Evolutionary conservation across 495 filamentous ascomycete species (phyloP).

Genomic region (Neurospora discreta): DNA sequence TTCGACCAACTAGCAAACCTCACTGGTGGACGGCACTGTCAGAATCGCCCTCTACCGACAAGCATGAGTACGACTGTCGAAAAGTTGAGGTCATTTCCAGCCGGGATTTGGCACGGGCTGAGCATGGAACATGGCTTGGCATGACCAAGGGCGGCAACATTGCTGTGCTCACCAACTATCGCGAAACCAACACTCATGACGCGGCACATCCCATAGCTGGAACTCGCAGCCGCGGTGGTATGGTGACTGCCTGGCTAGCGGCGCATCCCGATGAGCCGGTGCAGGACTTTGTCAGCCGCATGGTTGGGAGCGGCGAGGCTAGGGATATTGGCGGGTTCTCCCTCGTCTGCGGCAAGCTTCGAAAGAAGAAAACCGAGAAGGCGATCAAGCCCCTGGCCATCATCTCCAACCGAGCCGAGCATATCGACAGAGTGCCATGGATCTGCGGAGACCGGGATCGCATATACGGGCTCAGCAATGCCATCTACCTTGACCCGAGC

Average conservation of each 20-base stretch:
- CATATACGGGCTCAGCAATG: constrained; percentile 78
- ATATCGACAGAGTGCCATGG: constrained; percentile 54
- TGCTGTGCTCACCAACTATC: constrained; percentile 90
- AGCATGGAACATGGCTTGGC: constrained; percentile 84
- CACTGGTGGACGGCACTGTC: constrained; percentile 63
- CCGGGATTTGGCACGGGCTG: constrained; percentile 38
- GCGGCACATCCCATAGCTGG: constrained; percentile 42
- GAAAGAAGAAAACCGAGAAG: constrained; percentile 17
- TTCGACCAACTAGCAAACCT: constrained; percentile 71
- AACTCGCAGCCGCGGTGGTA: constrained; percentile 61
- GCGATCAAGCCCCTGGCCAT: constrained; percentile 63
- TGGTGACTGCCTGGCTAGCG: constrained; percentile 82
- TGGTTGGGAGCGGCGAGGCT: constrained; percentile 55
- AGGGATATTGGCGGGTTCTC: constrained; percentile 84
- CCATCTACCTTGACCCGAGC: constrained; percentile 52
- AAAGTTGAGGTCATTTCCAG: constrained; percentile 38
- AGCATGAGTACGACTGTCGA: constrained; percentile 1
- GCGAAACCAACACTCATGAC: constrained; percentile 53
- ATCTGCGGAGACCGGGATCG: constrained; percentile 52
- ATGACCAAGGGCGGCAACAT: constrained; percentile 75
- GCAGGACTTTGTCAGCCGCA: constrained; percentile 53
- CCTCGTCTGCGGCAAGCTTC: constrained; percentile 73
- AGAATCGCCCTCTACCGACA: constrained; percentile 3
- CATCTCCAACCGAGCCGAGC: constrained; percentile 74
- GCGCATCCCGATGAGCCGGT: constrained; percentile 36